Conservation (phyloP, 257 asterid species). For the Penstemon eatonii region DNA sequence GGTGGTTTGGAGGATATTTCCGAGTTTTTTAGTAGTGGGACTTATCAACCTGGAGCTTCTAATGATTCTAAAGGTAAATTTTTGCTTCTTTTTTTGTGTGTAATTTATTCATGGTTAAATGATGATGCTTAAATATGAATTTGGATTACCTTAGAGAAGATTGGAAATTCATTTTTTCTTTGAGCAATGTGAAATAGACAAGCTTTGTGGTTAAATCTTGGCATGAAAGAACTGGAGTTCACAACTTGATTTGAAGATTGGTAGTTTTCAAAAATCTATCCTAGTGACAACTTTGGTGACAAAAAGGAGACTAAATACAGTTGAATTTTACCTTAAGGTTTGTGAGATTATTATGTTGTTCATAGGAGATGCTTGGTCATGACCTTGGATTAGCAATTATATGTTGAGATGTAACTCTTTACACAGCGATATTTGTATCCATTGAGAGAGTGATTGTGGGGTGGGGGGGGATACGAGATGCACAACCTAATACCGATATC, state of each 20-base stretch:
- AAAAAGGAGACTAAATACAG: neutral
- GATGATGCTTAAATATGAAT: neutral
- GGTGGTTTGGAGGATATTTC: slow-evolving; percentile 82
- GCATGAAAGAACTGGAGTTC: too few relatives aligned
- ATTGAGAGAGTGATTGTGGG: neutral
- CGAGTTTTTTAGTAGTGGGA: slow-evolving; percentile 58
- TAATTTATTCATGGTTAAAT: neutral
- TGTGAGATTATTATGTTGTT: neutral
- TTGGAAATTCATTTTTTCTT: neutral
- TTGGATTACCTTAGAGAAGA: neutral
- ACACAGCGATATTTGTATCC: neutral
- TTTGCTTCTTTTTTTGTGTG: neutral
- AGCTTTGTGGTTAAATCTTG: neutral
- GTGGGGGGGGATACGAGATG: neutral
- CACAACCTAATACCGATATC: neutral
- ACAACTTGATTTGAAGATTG: neutral
- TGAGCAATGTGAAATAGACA: neutral
- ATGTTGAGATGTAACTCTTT: neutral
- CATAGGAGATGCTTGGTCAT: neutral
- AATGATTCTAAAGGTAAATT: slow-evolving; percentile 56
- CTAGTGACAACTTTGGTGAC: neutral
- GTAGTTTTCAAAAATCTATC: neutral
- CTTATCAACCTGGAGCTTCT: slow-evolving; percentile 46
- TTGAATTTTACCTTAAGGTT: neutral
- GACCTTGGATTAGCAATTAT: neutral